phyloP scores from a whole-genome alignment of 768 basidiomycete species.

The Auriscalpium vulgare region DNA sequence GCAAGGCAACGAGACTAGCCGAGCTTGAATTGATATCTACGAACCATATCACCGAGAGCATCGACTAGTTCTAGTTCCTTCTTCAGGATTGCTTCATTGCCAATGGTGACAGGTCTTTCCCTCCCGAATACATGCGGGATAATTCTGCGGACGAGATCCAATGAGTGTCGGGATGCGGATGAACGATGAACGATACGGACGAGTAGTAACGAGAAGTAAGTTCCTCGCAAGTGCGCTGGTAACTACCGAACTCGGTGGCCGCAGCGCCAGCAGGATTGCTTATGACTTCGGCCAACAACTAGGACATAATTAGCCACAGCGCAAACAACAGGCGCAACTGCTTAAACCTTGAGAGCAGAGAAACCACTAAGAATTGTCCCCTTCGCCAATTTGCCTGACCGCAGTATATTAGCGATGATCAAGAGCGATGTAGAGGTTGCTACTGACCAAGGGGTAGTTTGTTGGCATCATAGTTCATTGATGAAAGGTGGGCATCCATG shows the following conservation, averaged over 20 bases:
- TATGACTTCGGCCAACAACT: conserved; percentile 35
- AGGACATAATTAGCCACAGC: background rate
- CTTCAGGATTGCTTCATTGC: conserved; percentile 30
- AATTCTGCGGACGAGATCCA: conserved; percentile 28
- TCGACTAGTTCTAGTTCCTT: conserved; percentile 58
- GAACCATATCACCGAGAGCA: conserved; percentile 56
- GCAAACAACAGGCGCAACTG: background rate
- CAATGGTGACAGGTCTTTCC: conserved; percentile 37
- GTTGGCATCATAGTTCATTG: conserved; percentile 61
- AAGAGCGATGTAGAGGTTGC: background rate
- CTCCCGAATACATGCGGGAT: conserved; percentile 60
- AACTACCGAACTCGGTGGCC: conserved; percentile 30
- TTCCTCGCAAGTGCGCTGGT: conserved; percentile 33
- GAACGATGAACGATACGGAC: conserved; percentile 23
- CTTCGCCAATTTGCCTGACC: conserved; percentile 49
- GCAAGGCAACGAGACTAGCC: background rate
- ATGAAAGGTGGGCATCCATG: conserved; percentile 45
- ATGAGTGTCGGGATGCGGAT: background rate
- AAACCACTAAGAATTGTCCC: conserved; percentile 53
- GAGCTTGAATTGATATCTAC: background rate
- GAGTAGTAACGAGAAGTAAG: conserved; percentile 51
- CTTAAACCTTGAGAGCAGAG: conserved; percentile 41
- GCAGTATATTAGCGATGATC: background rate
- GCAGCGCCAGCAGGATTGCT: conserved; percentile 33
- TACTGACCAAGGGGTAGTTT: conserved; percentile 49